phyloP scores from a whole-genome alignment of 192 early-diverging fungal genomes.

The Phlyctochytrium arcticum region DNA sequence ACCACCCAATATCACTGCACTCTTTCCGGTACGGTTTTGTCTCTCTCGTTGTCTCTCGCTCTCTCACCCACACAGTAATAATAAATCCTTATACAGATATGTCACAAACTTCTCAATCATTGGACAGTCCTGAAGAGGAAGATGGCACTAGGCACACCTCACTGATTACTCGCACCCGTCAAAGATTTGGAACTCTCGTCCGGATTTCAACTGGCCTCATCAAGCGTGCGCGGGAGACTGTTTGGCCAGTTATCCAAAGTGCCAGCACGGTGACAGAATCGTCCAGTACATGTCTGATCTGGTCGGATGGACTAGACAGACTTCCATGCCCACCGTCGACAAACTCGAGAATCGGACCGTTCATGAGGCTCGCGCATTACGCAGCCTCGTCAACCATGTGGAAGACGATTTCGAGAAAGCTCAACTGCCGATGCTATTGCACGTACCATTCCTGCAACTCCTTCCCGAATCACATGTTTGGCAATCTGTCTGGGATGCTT shows the following conservation, averaged over 20 bases:
- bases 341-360: neutral
- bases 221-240: neutral
- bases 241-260: neutral
- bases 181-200: neutral
- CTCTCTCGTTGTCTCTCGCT: too few species aligned
- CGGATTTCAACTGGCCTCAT: neutral
- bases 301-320: neutral
- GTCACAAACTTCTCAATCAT: neutral
- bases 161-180: neutral
- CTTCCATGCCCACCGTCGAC: neutral
- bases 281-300: neutral
- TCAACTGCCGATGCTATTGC: constrained; percentile 2
- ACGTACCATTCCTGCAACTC: too few species aligned
- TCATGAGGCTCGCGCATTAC: neutral
- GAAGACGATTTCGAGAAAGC: neutral
- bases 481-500: too few species aligned
- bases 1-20: too few species aligned
- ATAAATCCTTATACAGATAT: too few species aligned
- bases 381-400: constrained; percentile 11
- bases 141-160: neutral
- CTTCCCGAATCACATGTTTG: too few species aligned
- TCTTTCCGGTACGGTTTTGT: too few species aligned
- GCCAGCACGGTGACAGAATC: neutral
- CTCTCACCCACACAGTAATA: too few species aligned
- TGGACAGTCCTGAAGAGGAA: neutral